phyloP scores from a whole-genome alignment of 2,329 filamentous ascomycete species.

The Trichoderma sp. region DNA sequence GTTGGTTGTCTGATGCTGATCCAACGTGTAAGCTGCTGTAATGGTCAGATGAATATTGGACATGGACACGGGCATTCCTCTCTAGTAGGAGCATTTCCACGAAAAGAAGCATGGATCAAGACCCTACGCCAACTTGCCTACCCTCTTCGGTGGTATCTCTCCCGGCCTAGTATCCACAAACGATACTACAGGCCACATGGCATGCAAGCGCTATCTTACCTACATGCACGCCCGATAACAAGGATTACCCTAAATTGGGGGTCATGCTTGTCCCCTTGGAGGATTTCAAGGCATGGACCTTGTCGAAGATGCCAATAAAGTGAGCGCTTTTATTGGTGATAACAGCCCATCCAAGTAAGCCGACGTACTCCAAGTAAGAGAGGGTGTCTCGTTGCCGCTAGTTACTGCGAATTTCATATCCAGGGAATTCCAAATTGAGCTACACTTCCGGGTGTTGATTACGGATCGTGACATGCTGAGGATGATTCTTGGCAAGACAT shows the following conservation, averaged over 20 bases:
- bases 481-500: neutral
- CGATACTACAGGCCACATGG: slow-evolving; percentile 6
- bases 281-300: neutral
- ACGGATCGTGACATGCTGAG: neutral
- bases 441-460: neutral
- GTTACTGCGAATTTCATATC: neutral
- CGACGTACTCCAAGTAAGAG: neutral
- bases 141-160: neutral
- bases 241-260: neutral
- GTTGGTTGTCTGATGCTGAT: neutral
- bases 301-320: neutral
- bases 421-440: neutral
- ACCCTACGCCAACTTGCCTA: neutral
- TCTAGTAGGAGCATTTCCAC: neutral
- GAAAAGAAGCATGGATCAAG: neutral
- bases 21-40: neutral
- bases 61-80: neutral
- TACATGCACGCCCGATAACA: neutral
- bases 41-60: neutral
- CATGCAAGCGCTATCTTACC: slow-evolving; percentile 3
- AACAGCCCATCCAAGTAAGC: neutral
- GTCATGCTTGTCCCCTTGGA: neutral
- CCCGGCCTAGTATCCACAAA: neutral
- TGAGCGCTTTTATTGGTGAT: neutral
- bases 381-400: neutral